Conservation (phyloP, 2,329 filamentous ascomycete species). For the Pestalotiopsis sp. region DNA sequence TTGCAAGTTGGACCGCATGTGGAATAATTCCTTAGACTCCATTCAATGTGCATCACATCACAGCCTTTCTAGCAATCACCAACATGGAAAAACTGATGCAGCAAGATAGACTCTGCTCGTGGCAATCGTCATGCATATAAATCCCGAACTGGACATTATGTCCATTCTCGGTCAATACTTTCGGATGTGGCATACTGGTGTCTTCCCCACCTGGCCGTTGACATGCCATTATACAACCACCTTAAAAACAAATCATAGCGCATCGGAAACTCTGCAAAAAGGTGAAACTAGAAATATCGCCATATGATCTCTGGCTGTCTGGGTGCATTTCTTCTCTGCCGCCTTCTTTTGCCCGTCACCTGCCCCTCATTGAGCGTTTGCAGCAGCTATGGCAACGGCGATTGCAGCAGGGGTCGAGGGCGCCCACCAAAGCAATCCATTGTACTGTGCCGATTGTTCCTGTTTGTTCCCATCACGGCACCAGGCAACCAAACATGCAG, state of each 20-base stretch:
- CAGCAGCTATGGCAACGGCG: background rate
- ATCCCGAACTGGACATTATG: too few relatives aligned
- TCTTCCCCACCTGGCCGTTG: too few relatives aligned
- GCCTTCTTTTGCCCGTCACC: too few relatives aligned
- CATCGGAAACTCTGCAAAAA: too few relatives aligned
- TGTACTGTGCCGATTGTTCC: background rate
- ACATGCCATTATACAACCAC: too few relatives aligned
- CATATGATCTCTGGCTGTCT: too few relatives aligned
- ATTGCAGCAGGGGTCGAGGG: background rate
- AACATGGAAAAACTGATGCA: background rate
- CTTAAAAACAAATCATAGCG: too few relatives aligned
- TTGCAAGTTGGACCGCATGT: background rate
- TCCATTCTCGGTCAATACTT: too few relatives aligned
- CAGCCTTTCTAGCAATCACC: background rate
- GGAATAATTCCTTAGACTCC: background rate
- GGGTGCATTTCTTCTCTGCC: too few relatives aligned
- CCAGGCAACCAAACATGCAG: background rate
- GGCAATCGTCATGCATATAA: too few relatives aligned
- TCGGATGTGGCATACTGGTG: too few relatives aligned
- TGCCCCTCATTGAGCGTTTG: background rate
- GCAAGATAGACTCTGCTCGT: background rate
- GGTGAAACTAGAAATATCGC: too few relatives aligned
- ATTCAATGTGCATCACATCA: background rate
- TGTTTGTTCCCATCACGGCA: background rate
- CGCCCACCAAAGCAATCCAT: background rate